Evolutionary conservation across 2,329 filamentous ascomycete species (phyloP).

Genomic region (Ascochyta koolunga): DNA sequence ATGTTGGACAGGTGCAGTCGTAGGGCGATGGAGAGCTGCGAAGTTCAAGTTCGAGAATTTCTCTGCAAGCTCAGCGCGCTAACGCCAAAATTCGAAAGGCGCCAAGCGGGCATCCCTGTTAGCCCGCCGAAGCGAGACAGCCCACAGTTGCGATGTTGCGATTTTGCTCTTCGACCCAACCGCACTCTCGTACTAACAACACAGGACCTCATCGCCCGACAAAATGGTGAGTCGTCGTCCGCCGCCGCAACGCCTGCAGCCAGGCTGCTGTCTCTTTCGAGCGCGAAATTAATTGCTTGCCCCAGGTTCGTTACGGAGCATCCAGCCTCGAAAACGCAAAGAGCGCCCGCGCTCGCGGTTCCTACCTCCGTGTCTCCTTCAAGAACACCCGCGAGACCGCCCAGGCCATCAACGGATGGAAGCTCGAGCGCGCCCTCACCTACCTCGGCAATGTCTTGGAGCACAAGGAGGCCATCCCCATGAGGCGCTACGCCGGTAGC

Average conservation of each 20-base stretch:
- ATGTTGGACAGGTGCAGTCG: slow-evolving; percentile 3
- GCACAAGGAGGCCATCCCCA: slow-evolving; percentile 97
- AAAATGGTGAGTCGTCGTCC: slow-evolving; percentile 49
- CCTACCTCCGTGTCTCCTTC: slow-evolving; percentile 99
- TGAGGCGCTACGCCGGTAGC: slow-evolving; percentile 96
- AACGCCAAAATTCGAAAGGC: slow-evolving; percentile 6
- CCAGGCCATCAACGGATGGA: slow-evolving; percentile 99
- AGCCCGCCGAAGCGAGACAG: neutral
- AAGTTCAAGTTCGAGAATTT: slow-evolving; percentile 18
- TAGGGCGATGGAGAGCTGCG: slow-evolving; percentile 1
- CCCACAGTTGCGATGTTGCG: slow-evolving; percentile 29
- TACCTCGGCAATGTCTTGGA: slow-evolving; percentile 98
- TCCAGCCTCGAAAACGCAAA: slow-evolving; percentile 48
- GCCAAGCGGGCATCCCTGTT: slow-evolving; percentile 8
- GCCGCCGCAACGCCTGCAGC: slow-evolving; percentile 9
- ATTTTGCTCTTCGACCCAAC: slow-evolving; percentile 33
- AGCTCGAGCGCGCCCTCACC: slow-evolving; percentile 89
- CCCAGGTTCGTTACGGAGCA: slow-evolving; percentile 48
- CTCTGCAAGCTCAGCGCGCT: slow-evolving; percentile 20
- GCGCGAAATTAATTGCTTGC: slow-evolving; percentile 33
- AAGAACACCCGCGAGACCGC: slow-evolving; percentile 99
- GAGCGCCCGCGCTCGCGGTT: slow-evolving; percentile 96
- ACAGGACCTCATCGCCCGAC: slow-evolving; percentile 42
- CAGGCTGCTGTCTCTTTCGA: slow-evolving; percentile 11
- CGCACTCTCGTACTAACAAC: slow-evolving; percentile 42